Percentiles rank a stretch among this genome's conserved stretches.
These are phyloP conservation scores for Leccinellum luteum DNA, from an alignment of 768 basidiomycete genomes.

Conservation along the genomic window DNA sequence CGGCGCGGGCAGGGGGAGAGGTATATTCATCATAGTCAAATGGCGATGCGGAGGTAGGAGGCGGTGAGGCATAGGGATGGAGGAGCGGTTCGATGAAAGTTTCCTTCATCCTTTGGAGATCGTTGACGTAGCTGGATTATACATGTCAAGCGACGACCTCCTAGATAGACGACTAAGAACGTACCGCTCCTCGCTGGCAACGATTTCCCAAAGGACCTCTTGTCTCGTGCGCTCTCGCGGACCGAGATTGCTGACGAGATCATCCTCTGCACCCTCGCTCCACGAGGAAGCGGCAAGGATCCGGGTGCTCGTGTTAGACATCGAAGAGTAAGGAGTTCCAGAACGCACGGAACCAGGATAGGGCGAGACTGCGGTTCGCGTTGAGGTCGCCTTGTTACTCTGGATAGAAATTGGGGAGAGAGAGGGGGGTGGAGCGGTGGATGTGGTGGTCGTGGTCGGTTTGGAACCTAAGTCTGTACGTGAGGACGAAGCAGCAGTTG, in stretches of 20 bases:
- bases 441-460: conserved; percentile 40
- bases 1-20: conserved; percentile 44
- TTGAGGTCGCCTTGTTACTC: conserved; percentile 54
- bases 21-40: conserved; percentile 68
- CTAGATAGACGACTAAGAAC: conserved; percentile 20
- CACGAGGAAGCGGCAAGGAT: conserved; percentile 80
- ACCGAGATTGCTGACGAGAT: conserved; percentile 90
- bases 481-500: conserved; percentile 58
- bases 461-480: conserved; percentile 59
- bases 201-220: conserved; percentile 96
- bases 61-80: conserved; percentile 63
- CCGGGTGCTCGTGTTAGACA: conserved; percentile 67
- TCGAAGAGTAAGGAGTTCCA: conserved; percentile 77
- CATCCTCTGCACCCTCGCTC: conserved; percentile 94
- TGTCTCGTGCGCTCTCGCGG: conserved; percentile 92
- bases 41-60: conserved; percentile 45
- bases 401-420: conserved; percentile 60
- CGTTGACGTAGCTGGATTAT: conserved; percentile 77
- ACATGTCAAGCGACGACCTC: conserved; percentile 13
- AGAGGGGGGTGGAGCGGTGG: conserved; percentile 52
- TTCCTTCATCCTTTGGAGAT: conserved; percentile 88
- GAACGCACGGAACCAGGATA: conserved; percentile 74
- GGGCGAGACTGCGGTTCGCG: conserved; percentile 62
- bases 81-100: conserved; percentile 89
- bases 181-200: conserved; percentile 91